Base-by-base conservation (phyloP, 2,329 filamentous ascomycete species). In the Penicillium sp. region DNA sequence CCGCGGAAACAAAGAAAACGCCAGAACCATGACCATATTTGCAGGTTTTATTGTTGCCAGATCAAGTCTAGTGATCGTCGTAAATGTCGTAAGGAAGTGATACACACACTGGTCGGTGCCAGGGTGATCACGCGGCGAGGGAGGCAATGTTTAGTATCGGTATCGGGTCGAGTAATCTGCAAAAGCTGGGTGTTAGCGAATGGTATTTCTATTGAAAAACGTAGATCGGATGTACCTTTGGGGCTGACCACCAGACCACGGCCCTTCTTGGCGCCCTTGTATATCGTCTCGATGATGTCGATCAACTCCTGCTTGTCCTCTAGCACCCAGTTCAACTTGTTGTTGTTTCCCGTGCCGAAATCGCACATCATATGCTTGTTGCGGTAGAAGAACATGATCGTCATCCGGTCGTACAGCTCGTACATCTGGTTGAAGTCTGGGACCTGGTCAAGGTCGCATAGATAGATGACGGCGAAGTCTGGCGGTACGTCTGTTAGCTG, bases 261-360 rank as follows among this genome's bases (percentile, higher is more conserved):
- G 0, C 96, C 94, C 80, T 99, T 99, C 83, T 96, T 97, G 33
- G 94, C 94, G n/a, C 94, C 94, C 58, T 93, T 88, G 75, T 97
- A 99, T 61, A 99, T 93, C 5, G 93, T 97, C 82, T 99, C 94
- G 71, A 97, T 88, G 65, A 99, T 99, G 77, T 99, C 94, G 70
- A 99, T 96, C 70, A 99, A 82, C 79, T 99, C 94, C 76, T 97
- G 93, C 79, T 99, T 97, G 73, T 99, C 93, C 77, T 97, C 93
- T 19, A 96, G 81, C 48, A 96, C 91, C 88, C 91, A 96, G 74
- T 97, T 97, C 66, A 97, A 82, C 77, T 97, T 97, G 76, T 99
- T 99, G 77, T 99, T 99, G 79, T 99, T 96, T 64, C 94, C 94
- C 1, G 94, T 99, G 47, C 93, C 93, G 67, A 97, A 92, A 84